These are phyloP conservation scores for Trametes versicolor DNA, from an alignment of 1,284 basidiomycete species.

Conservation along the genomic window DNA sequence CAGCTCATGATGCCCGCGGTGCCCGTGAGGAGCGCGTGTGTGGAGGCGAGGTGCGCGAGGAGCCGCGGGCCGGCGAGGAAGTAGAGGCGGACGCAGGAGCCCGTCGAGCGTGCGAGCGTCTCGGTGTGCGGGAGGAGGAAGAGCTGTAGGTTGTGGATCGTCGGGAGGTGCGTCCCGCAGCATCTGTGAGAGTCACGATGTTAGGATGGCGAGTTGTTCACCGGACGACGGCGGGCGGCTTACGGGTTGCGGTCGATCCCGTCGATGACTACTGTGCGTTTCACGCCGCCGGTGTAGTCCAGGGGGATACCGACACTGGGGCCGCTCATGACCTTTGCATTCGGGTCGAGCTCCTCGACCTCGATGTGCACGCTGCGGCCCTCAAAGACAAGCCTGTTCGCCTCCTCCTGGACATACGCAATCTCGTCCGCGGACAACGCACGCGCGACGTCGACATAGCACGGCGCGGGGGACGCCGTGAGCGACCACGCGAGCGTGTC, in stretches of 20 bases:
- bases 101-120: constrained; percentile 62
- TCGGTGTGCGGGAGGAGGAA: constrained; percentile 77
- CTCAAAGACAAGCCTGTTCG: constrained; percentile 73
- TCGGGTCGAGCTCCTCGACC: constrained; percentile 69
- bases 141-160: constrained; percentile 75
- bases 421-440: constrained; percentile 75
- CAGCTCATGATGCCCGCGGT: constrained; percentile 73
- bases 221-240: constrained; percentile 39
- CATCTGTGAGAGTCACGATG: constrained; percentile 69
- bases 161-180: constrained; percentile 87
- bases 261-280: constrained; percentile 84
- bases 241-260: constrained; percentile 83
- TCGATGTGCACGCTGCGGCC: constrained; percentile 72
- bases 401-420: constrained; percentile 66
- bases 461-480: constrained; percentile 71
- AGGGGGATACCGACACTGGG: constrained; percentile 69
- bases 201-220: constrained; percentile 1
- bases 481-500: constrained; percentile 88
- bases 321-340: constrained; percentile 51
- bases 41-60: constrained; percentile 64
- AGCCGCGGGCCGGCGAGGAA: constrained; percentile 86
- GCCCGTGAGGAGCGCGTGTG: constrained; percentile 63
- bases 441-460: constrained; percentile 83
- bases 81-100: constrained; percentile 71
- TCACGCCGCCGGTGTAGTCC: constrained; percentile 82